These are phyloP conservation scores for Deuterostichococcus epilithicus DNA, from an alignment of 139 green algal species.

Conservation along the genomic window DNA sequence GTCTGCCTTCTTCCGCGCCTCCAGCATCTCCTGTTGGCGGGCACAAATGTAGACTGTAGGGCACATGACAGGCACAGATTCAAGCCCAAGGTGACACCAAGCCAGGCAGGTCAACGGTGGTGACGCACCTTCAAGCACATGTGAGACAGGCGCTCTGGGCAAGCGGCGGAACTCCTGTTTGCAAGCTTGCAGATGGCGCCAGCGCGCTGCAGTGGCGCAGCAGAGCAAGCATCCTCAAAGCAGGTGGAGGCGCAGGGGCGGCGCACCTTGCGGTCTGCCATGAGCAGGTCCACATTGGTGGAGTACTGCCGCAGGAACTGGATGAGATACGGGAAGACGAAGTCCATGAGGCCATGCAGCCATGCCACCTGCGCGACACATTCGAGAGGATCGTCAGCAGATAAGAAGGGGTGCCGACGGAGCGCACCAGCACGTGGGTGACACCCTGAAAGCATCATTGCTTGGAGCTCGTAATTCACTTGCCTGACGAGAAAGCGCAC, in stretches of 20 bases:
- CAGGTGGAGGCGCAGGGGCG: not conserved
- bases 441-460: no score
- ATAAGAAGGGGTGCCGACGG: no score
- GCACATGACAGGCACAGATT: not conserved
- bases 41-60: not conserved
- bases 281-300: constrained; percentile 70
- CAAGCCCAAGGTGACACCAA: no score
- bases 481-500: constrained; percentile 1
- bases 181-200: not conserved
- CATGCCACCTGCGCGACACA: constrained; percentile 69
- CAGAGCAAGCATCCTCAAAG: not conserved
- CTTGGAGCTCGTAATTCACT: no score
- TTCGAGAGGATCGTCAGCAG: no score
- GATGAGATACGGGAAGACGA: constrained; percentile 95
- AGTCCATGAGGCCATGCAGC: constrained; percentile 89
- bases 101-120: no score
- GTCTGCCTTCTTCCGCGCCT: constrained; percentile 18
- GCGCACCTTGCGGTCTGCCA: constrained; percentile 42
- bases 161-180: not conserved
- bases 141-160: no score
- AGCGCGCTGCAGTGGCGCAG: not conserved
- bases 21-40: not conserved
- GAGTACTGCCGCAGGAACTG: constrained; percentile 88
- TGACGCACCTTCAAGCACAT: no score
- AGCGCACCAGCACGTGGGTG: no score